phyloP scores from a whole-genome alignment of 768 basidiomycete genomes.

The Melanogaster broomeanus region DNA sequence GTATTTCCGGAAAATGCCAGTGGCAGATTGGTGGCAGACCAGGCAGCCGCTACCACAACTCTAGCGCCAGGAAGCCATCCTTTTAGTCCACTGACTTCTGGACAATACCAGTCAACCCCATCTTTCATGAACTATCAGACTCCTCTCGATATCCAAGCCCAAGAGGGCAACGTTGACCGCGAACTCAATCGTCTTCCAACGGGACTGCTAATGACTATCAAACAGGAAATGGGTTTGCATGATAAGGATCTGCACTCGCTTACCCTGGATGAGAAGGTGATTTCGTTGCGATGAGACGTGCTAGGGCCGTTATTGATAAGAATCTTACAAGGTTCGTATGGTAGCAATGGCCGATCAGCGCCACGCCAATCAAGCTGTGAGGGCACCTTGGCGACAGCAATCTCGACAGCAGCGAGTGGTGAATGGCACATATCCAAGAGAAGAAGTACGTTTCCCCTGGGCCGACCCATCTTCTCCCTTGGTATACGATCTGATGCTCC shows the following conservation, averaged over 20 bases:
- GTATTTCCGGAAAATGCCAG: too few species aligned
- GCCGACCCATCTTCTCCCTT: conserved; percentile 1
- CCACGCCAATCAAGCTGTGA: conserved; percentile 7
- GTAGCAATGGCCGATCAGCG: conserved; percentile 29
- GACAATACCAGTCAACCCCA: conserved; percentile 55
- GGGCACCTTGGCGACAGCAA: conserved; percentile 35
- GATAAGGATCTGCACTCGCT: conserved; percentile 49
- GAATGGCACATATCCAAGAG: conserved; percentile 62
- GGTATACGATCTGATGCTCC: conserved; percentile 13
- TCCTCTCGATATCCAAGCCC: conserved; percentile 31
- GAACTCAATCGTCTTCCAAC: conserved; percentile 47
- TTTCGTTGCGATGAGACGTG: conserved; percentile 4
- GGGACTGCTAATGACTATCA: conserved; percentile 34
- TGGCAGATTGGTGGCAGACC: too few species aligned
- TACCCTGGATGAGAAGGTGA: conserved; percentile 62
- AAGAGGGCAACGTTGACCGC: conserved; percentile 31
- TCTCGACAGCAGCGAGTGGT: conserved; percentile 27
- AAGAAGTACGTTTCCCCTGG: conserved; percentile 50
- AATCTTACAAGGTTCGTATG: conserved; percentile 37
- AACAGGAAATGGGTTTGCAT: conserved; percentile 42
- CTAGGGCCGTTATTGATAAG: conserved; percentile 12
- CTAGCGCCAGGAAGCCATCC: too few species aligned
- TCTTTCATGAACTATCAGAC: conserved; percentile 52
- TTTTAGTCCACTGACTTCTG: too few species aligned
- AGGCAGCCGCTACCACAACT: too few species aligned